These are phyloP conservation scores for Microbotryomycetes sp. DNA, from an alignment of 1,284 basidiomycete genomes.

Conservation along the genomic window DNA sequence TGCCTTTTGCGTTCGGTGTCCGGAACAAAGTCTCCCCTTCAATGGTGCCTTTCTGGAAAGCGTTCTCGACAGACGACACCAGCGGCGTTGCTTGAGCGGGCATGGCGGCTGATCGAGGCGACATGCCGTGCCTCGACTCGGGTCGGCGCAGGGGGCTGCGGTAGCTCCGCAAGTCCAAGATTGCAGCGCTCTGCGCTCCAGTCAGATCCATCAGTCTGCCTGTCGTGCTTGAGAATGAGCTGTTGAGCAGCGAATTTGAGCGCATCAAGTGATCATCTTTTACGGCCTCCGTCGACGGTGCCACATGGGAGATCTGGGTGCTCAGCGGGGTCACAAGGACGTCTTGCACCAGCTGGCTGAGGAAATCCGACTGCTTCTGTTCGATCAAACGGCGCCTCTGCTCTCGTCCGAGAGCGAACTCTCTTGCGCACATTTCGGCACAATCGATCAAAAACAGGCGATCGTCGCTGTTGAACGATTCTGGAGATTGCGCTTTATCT, in stretches of 20 bases:
- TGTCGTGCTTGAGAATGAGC: background rate
- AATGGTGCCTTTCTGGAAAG: background rate
- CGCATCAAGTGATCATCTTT: background rate
- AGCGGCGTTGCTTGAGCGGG: background rate
- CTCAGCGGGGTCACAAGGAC: background rate
- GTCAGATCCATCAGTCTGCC: conserved; percentile 7
- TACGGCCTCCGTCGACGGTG: conserved; percentile 4
- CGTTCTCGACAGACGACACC: background rate
- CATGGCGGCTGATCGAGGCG: background rate
- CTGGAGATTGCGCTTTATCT: background rate
- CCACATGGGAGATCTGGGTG: background rate
- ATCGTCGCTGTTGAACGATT: conserved; percentile 11
- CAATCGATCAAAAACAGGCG: conserved; percentile 12
- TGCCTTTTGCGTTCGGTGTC: background rate
- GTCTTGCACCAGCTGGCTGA: background rate
- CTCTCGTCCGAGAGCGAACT: conserved; percentile 13
- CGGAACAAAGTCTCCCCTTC: background rate
- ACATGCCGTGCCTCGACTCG: background rate
- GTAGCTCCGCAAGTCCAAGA: conserved; percentile 18
- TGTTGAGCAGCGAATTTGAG: background rate
- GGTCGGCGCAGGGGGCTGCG: background rate
- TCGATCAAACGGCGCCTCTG: conserved; percentile 1
- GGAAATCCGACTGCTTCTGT: conserved; percentile 6
- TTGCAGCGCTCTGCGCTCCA: conserved; percentile 1
- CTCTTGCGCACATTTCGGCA: conserved; percentile 2